These are phyloP conservation scores for Gaeumannomyces sp. DNA, from an alignment of 2,329 filamentous ascomycete genomes.

Conservation along the genomic window DNA sequence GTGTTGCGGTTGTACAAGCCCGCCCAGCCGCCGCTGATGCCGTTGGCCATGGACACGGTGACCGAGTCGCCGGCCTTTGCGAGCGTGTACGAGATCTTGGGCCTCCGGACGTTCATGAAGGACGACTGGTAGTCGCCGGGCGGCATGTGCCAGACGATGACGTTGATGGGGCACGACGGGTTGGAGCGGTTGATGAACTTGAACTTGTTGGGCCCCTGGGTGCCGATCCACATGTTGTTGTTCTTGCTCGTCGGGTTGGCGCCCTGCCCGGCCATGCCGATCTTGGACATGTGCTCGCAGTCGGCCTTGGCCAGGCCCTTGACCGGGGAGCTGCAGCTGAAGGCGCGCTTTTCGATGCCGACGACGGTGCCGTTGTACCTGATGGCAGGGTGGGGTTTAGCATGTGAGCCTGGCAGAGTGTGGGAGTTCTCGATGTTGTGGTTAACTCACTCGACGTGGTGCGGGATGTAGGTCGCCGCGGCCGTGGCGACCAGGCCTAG, in stretches of 20 bases:
- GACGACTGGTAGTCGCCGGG: conserved; percentile 19
- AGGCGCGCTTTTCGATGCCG: conserved; percentile 9
- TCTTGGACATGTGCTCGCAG: conserved; percentile 23
- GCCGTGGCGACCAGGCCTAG: background rate
- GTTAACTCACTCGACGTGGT: background rate
- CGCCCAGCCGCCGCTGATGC: conserved; percentile 32
- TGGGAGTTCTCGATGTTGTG: too few relatives aligned
- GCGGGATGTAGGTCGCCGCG: background rate
- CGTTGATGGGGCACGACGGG: conserved; percentile 15
- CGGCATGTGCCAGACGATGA: conserved; percentile 23
- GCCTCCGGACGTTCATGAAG: conserved; percentile 23
- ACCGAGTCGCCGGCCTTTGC: conserved; percentile 25
- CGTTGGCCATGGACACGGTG: conserved; percentile 30
- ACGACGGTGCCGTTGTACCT: background rate
- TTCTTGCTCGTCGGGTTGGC: conserved; percentile 18
- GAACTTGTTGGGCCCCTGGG: conserved; percentile 23
- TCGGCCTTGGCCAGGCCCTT: conserved; percentile 19
- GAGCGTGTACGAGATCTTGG: conserved; percentile 31
- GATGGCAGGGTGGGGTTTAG: background rate
- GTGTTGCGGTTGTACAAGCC: conserved; percentile 25
- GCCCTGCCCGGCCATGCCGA: conserved; percentile 22
- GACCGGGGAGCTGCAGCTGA: conserved; percentile 15
- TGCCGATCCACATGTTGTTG: conserved; percentile 26
- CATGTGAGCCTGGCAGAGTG: too few relatives aligned
- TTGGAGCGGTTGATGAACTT: conserved; percentile 22